Base-by-base conservation (phyloP, 768 basidiomycete species). In the Lactarius akahatsu region DNA sequence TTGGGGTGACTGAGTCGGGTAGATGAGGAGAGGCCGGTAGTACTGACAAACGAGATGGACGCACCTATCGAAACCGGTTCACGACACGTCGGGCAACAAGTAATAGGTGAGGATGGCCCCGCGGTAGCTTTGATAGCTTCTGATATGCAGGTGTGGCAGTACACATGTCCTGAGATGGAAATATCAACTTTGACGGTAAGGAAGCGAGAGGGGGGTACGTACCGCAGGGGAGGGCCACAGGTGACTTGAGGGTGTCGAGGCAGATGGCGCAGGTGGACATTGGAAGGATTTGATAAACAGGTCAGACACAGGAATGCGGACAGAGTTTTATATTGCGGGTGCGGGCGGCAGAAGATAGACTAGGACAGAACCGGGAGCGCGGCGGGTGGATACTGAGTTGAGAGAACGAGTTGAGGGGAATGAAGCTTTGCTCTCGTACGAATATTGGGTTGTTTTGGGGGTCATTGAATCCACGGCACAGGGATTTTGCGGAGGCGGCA, bases 201-300 rank as follows among this genome's bases (percentile, higher is more conserved):
- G 34, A n/a, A 30, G 56, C 34, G 2, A 30, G 23, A 47, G n/a
- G 38, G 61, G n/a, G 6, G 34, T 38, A 62, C 4, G 61, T 50
- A 69, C 68, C 68, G n/a, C 70, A 71, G 23, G 70, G 70, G 32
- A 71, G 62, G 10, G 70, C 61, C 23, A 64, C 60, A 13, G 70
- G 70, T 15, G 36, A 43, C 8, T 59, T 70, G 18, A 66, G 57
- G 5, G 30, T 20, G 30, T 66, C 70, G 23, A 71, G 64, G 40
- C 70, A 71, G 64, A 71, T 64, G 43, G 68, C 45, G 38, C 70
- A 71, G 40, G 59, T 10, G 20, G 68, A 63, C 70, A 70, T 70
- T 20, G 47, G 13, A 52, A 52, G 57, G 30, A 28, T 55, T 52
- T 30, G 20, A 43, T 38, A 47, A 47, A 55, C 41, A 40, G 47